These are phyloP conservation scores for Geotrichum candidum DNA, from an alignment of 1,139 yeast genomes.

Conservation along the genomic window DNA sequence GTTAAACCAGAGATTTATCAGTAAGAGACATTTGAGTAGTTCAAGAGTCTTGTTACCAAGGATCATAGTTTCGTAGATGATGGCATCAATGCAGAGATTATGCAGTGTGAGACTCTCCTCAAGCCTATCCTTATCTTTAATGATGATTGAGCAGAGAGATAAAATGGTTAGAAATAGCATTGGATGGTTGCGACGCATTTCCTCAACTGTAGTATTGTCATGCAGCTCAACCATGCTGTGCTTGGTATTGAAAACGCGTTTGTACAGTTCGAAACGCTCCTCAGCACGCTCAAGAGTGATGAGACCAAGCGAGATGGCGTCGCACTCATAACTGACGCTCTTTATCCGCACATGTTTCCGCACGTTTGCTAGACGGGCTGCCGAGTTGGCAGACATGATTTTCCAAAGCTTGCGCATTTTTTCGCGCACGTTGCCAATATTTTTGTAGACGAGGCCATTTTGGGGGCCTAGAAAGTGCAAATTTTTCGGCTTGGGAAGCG, in stretches of 20 bases:
- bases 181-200: constrained; percentile 49
- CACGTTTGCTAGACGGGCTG: constrained; percentile 24
- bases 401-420: constrained; percentile 32
- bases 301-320: constrained; percentile 31
- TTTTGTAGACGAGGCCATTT: neutral
- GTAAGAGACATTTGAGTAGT: constrained; percentile 53
- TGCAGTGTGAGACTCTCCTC: neutral
- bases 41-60: constrained; percentile 67
- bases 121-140: constrained; percentile 2
- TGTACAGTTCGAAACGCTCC: constrained; percentile 29
- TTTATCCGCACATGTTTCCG: constrained; percentile 21
- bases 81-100: constrained; percentile 34
- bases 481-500: neutral
- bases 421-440: constrained; percentile 27
- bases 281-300: constrained; percentile 31
- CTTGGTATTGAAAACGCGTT: neutral
- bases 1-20: constrained; percentile 72
- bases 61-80: constrained; percentile 58
- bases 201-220: constrained; percentile 41
- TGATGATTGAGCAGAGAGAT: constrained; percentile 46
- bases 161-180: constrained; percentile 57
- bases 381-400: constrained; percentile 27
- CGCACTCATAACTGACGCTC: constrained; percentile 27
- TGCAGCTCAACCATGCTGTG: constrained; percentile 24
- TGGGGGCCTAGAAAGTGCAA: neutral